Base-by-base conservation (phyloP, 2,329 filamentous ascomycete genomes). In the Penicillium sp. region DNA sequence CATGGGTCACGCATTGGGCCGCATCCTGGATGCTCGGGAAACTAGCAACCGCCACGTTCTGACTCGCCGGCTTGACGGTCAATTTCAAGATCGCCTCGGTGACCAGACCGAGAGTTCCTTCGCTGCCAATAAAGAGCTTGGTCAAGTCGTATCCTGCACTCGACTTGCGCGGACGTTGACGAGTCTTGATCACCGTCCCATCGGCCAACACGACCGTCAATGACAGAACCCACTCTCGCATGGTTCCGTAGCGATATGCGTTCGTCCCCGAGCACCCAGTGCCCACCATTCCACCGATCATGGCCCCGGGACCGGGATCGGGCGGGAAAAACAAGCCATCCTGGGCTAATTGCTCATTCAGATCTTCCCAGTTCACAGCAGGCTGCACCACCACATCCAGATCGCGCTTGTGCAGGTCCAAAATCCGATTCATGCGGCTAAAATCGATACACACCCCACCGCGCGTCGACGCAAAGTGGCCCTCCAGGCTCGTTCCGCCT, bases 121-220 rank as follows among this genome's bases (percentile, higher is more conserved):
- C 90, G 58, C 85, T 90, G 39, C 90, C 90, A 67, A 95, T 86
- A 69, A 95, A 93, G 50, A 94, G 79, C 61, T 85, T 85, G 2
- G 89, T 95, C 44, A 96, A 78, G 66, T 96, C 90, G 70, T 96
- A 96, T 26, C 90, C 90, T 29, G 90, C 90, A 47, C 85, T 90
- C 62, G 86, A 90, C 76, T 95, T 96, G 57, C 90, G 81, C 9
- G 90, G 89, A 42, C 90, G 80, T 69, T 94, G 89, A 53, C 87
- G 79, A 9, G 90, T 96, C 75, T 90, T 91, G 71, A 96, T 85
- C 44, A 95, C 71, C 1, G 90, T 95, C 43, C 90, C 90, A 67
- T 95, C 90, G 13, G 90, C 90, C 60, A 95, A 77, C 9, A 95
- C 90, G 4, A 95, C 88, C 0, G 90, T 95, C 56, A 95, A 71